phyloP scores from a whole-genome alignment of 176 grass and related monocot species.

The Avena insularis region DNA sequence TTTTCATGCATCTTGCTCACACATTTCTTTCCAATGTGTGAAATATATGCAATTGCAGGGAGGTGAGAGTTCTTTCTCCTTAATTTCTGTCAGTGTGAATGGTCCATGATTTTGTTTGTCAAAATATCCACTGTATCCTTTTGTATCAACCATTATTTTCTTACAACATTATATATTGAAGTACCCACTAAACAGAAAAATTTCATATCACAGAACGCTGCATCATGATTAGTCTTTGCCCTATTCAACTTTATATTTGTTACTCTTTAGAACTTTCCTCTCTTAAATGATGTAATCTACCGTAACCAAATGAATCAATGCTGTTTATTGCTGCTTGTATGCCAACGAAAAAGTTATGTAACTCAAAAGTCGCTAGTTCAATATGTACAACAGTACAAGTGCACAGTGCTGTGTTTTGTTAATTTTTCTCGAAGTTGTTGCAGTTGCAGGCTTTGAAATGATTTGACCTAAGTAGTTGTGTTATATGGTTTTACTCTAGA shows the following conservation, averaged over 20 bases:
- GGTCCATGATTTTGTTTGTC: conserved; percentile 19
- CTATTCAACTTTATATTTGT: conserved; percentile 17
- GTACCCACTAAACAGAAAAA: background rate
- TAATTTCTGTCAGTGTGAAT: background rate
- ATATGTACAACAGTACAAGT: background rate
- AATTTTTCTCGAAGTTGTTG: background rate
- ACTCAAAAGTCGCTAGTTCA: conserved; percentile 6
- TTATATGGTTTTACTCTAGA: conserved; percentile 6
- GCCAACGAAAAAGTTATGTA: conserved; percentile 4
- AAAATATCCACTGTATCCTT: conserved; percentile 3
- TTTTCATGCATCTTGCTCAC: conserved; percentile 12
- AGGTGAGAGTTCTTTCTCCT: background rate
- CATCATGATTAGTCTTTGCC: background rate
- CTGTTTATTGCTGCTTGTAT: conserved; percentile 33
- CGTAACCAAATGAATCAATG: background rate
- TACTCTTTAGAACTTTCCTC: background rate
- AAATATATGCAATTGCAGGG: conserved; percentile 34
- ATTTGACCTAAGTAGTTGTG: background rate
- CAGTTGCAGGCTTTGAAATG: conserved; percentile 23
- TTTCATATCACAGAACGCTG: background rate
- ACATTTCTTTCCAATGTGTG: background rate
- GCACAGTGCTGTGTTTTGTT: background rate
- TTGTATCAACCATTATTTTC: background rate
- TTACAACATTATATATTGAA: background rate
- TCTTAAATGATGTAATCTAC: background rate